phyloP scores from a whole-genome alignment of 257 asterid genomes.

The Nicotiana knightiana region DNA sequence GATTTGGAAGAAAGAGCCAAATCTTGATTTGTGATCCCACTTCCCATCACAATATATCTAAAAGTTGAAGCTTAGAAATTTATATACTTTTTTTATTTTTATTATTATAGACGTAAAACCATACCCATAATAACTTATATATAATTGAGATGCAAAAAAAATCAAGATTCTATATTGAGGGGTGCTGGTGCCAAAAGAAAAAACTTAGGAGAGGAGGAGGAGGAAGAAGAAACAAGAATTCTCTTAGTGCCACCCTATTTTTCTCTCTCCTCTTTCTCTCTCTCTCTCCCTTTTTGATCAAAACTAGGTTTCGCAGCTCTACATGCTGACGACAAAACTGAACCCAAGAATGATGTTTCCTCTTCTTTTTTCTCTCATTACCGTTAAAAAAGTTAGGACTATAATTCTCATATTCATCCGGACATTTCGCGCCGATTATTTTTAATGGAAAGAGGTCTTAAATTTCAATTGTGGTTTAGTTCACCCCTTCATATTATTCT shows the following conservation, averaged over 20 bases:
- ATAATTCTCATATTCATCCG: constrained; percentile 15
- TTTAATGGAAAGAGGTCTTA: neutral
- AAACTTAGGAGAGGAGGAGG: constrained; percentile 24
- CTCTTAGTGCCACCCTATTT: neutral
- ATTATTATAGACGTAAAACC: constrained; percentile 21
- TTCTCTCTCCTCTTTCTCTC: constrained; percentile 10
- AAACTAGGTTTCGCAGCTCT: constrained; percentile 33
- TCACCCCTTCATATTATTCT: neutral
- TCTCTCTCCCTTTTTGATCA: neutral
- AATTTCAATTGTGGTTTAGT: neutral
- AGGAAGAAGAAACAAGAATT: constrained; percentile 23
- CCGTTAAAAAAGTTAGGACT: constrained; percentile 19
- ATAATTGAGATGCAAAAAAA: constrained; percentile 16
- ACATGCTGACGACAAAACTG: constrained; percentile 25
- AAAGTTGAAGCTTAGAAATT: neutral
- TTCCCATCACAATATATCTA: constrained; percentile 20
- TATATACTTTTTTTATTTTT: neutral
- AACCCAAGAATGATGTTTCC: neutral
- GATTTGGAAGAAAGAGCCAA: constrained; percentile 40
- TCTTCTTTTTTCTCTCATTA: constrained; percentile 21
- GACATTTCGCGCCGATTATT: constrained; percentile 25
- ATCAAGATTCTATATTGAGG: constrained; percentile 12
- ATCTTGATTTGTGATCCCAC: constrained; percentile 44
- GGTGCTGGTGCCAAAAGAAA: constrained; percentile 27
- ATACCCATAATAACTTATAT: constrained; percentile 24